Percentiles rank a stretch among this genome's conserved stretches.
phyloP scores from a whole-genome alignment of 208 protist genomes.

The Leishmania turanica region DNA sequence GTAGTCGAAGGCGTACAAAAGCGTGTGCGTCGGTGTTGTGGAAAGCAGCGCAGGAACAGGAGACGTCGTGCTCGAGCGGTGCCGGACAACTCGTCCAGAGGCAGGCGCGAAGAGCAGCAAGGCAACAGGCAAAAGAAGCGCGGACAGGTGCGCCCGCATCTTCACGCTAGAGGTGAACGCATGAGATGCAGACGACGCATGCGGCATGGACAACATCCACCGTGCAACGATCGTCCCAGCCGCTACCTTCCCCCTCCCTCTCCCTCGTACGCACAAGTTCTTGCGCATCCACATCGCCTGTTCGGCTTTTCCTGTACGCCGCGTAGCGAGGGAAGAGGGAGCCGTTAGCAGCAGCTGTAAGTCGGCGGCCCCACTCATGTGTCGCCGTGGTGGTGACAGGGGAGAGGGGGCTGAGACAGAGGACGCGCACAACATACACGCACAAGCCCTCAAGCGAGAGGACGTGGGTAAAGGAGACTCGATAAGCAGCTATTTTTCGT shows the following conservation, averaged over 20 bases:
- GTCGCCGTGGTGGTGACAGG: not conserved
- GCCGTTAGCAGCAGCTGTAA: not conserved
- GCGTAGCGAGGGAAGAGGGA: not conserved
- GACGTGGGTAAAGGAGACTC: not conserved
- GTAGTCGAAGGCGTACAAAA: not conserved
- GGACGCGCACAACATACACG: not conserved
- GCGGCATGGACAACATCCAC: not conserved
- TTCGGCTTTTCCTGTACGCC: not conserved
- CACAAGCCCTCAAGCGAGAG: not conserved
- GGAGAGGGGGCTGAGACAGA: not conserved
- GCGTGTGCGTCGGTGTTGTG: not conserved
- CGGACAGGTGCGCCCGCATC: not conserved
- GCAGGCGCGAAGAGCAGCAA: not conserved
- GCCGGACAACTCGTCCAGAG: not conserved
- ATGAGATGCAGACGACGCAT: not conserved
- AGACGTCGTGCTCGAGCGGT: not conserved
- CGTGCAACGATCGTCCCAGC: not conserved
- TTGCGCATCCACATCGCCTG: not conserved
- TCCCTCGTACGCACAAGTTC: not conserved
- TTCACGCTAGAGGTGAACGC: not conserved
- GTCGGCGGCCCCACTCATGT: not conserved
- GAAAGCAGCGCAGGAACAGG: not conserved
- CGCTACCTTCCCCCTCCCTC: not conserved
- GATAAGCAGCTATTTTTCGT: not conserved
- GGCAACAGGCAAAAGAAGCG: not conserved